Conservation (phyloP, 768 basidiomycete genomes). For the Lenzites betulinus region DNA sequence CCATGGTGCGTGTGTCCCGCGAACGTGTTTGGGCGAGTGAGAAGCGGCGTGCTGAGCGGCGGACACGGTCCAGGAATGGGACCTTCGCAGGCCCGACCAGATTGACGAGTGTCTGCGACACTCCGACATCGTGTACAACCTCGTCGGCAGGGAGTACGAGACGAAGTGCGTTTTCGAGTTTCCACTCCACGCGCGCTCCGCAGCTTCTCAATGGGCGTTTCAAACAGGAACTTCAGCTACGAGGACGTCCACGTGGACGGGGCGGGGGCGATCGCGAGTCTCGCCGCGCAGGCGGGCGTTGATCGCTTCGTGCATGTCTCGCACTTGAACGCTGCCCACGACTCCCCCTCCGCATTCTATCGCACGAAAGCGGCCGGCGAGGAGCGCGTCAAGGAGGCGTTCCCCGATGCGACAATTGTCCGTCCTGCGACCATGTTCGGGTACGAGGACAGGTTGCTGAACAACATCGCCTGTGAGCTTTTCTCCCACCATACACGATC, state of each 20-base stretch:
- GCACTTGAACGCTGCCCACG: constrained; percentile 84
- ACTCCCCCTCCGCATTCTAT: constrained; percentile 83
- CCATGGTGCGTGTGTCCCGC: constrained; percentile 62
- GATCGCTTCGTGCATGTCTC: constrained; percentile 91
- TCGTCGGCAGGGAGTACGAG: constrained; percentile 90
- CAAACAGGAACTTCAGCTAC: constrained; percentile 81
- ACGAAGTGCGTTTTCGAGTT: constrained; percentile 84
- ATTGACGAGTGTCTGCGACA: constrained; percentile 93
- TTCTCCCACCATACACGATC: constrained; percentile 2
- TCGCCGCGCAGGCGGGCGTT: constrained; percentile 77
- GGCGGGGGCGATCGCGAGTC: constrained; percentile 81
- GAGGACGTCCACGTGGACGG: constrained; percentile 80
- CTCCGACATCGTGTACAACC: constrained; percentile 96
- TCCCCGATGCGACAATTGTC: constrained; percentile 86
- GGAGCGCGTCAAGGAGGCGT: constrained; percentile 77
- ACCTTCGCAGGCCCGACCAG: constrained; percentile 85
- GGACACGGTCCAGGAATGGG: constrained; percentile 77
- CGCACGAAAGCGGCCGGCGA: constrained; percentile 90
- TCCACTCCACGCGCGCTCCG: constrained; percentile 10
- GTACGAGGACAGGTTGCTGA: constrained; percentile 93
- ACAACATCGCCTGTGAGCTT: constrained; percentile 88
- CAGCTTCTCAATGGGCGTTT: not conserved
- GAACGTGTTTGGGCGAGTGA: constrained; percentile 19
- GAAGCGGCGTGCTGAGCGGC: constrained; percentile 2
- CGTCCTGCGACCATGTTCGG: constrained; percentile 87